Conservation (phyloP, 352 stramenopile genomes). For the Phytophthora sp. region DNA sequence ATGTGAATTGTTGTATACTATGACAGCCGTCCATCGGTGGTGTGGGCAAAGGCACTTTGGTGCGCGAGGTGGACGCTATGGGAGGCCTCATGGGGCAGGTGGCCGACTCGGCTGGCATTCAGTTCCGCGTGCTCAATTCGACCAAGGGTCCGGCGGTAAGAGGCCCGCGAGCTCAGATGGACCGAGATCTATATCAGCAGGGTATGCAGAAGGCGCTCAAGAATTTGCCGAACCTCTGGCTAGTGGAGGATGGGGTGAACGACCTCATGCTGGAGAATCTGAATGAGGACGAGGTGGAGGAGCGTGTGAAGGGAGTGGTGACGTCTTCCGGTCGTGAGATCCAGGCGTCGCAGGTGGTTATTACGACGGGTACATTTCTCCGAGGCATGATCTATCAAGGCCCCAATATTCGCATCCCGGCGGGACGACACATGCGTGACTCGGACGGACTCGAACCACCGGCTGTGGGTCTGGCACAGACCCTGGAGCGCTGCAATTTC, state of each 20-base stretch:
- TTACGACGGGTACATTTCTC: slow-evolving; percentile 99
- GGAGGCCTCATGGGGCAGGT: slow-evolving; percentile 97
- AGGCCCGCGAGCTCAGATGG: slow-evolving; percentile 95
- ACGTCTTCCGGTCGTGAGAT: slow-evolving; percentile 65
- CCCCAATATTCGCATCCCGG: slow-evolving; percentile 89
- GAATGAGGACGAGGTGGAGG: slow-evolving; percentile 33
- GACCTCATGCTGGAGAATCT: slow-evolving; percentile 89
- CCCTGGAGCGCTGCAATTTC: slow-evolving; percentile 93
- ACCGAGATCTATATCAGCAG: slow-evolving; percentile 97
- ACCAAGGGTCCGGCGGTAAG: slow-evolving; percentile 91
- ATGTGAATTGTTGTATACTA: slow-evolving; percentile 4
- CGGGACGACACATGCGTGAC: slow-evolving; percentile 92
- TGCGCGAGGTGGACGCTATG: slow-evolving; percentile 98
- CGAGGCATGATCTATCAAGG: slow-evolving; percentile 97
- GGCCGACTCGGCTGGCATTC: slow-evolving; percentile 95
- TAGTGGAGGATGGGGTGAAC: slow-evolving; percentile 96
- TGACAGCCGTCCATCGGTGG: slow-evolving; percentile 95
- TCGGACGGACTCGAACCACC: slow-evolving; percentile 92
- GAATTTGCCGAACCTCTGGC: slow-evolving; percentile 85
- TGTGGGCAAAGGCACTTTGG: slow-evolving; percentile 98
- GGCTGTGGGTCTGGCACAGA: slow-evolving; percentile 93
- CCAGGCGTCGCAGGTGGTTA: slow-evolving; percentile 81
- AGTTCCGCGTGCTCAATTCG: slow-evolving; percentile 98
- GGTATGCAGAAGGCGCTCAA: slow-evolving; percentile 92
- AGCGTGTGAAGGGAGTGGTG: slow-evolving; percentile 71